Base-by-base conservation (phyloP, 2,329 filamentous ascomycete genomes). In the Amesomyces nigricolor region DNA sequence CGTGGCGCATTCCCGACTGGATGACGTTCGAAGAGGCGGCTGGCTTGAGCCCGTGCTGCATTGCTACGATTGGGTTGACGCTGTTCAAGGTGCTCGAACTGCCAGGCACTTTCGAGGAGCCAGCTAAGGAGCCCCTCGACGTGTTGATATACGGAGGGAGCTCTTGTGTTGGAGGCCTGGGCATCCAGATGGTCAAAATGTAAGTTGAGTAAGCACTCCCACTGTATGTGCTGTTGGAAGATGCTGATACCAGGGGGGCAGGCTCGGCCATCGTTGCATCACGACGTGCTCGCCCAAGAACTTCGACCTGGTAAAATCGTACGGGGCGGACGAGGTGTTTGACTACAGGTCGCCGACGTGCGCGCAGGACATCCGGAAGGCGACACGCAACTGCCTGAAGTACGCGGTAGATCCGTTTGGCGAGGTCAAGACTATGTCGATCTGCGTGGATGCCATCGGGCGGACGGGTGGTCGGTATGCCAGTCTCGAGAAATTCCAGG, bases 321-420 rank as follows among this genome's bases (percentile, higher is more conserved):
- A 64, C 42, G 76, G 76, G 10, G 75, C 75, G 0, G 71, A 69
- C 5, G 60, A 63, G 4, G 68, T 66, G 5, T 78, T 79, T 60
- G 75, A 81, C 64, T 76, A 80, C 60, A 60, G 63, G 40, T 65
- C 61, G 0, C 59, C 70, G 0, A 67, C 64, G 2, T 72, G 68
- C 58, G 71, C 62, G 5, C 56, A 57, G 0, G 67, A 71, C 9
- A 74, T 74, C 39, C 64, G 67, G 4, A 61, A 56, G 1, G 69
- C 71, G 62, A 78, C 76, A 0, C 44, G 57, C 4, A 70, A 72
- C 63, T 54, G 51, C 1, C 69, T 79, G 0, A 57, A 46, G 1
- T 71, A 70, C 49, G 74, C 69, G 1, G 58, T 78, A 2, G 78
- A 80, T 65, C 75, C 72, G 63, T 66, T 79, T 43, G 61, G 71